Base-by-base conservation (phyloP, 805 yeast genomes). In the Starmerella floricola region DNA sequence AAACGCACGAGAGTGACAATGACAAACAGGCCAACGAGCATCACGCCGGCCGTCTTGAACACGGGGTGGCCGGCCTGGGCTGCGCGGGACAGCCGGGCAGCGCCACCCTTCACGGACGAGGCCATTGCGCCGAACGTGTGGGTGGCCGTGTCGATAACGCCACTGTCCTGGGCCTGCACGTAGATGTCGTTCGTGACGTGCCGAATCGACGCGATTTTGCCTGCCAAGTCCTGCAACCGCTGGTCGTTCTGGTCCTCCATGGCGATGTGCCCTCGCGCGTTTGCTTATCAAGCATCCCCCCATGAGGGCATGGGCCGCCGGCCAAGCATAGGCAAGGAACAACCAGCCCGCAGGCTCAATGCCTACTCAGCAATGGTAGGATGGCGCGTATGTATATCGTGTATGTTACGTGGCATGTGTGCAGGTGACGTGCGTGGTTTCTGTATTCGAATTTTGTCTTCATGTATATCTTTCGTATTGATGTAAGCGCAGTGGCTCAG, bases 151-250 rank as follows among this genome's bases (percentile, higher is more conserved):
- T 66, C 69, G 17, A 66, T 58, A 17, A 63, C 43, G 27, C 61
- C 57, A 40, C 57, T 57, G 45, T 75, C 76, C 16, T 69, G 65
- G 1, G 88, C 80, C 50, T 76, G 79, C 41, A 64, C 61, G 51
- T 78, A 74, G 29, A 80, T 77, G 45, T 80, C 88, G 48, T 72
- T 72, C 40, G 84, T 79, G 20, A 81, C 74, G 42, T 67, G 66
- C 46, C 82, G 70, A 51, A 80, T 71, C 1, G 77, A 68, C 1
- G 83, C 69, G 30, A 80, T 64, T 56, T 80, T 80, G 39, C 70
- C 67, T 2, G 87, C 82, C 18, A 80, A 66, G 48, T 69, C 71
- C 48, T 78, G 72, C 48, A 80, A 67, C 47, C 78, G 69, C 29
- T 64, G 63, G 55, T 80, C 81, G 60, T 81, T 81, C 68, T 79